These are phyloP conservation scores for Fusarium pseudocircinatum DNA, from an alignment of 2,329 filamentous ascomycete genomes.

Conservation along the genomic window DNA sequence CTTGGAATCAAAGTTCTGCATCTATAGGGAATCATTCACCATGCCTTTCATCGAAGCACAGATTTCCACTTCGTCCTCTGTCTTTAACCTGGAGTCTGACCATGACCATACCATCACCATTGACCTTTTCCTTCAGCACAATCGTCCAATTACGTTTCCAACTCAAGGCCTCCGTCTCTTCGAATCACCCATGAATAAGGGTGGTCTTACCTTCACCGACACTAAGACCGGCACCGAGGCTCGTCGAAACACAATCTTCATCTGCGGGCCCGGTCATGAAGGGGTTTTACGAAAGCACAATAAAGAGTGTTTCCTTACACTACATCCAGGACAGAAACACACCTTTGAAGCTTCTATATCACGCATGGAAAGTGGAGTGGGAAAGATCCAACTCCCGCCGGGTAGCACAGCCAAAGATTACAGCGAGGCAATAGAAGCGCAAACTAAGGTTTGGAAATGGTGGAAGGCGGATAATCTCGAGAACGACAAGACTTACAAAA, in stretches of 20 bases:
- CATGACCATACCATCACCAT: not conserved
- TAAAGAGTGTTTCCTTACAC: not conserved
- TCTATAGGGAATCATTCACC: rapidly evolving
- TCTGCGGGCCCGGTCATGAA: rapidly evolving
- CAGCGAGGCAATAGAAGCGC: not conserved
- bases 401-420: not conserved
- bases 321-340: not conserved
- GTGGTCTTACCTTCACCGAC: not conserved
- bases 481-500: not conserved
- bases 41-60: not conserved
- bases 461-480: not conserved
- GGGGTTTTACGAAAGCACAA: not conserved
- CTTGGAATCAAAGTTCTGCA: rapidly evolving
- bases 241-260: not conserved
- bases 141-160: not conserved
- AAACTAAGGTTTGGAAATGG: not conserved
- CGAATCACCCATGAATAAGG: not conserved
- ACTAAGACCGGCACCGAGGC: not conserved
- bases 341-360: not conserved
- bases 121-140: not conserved
- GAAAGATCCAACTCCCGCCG: rapidly evolving
- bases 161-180: not conserved
- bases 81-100: not conserved
- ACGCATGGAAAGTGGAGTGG: not conserved
- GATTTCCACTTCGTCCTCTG: rapidly evolving